Evolutionary conservation across 345 rosid genomes (phyloP).

Genomic region (Gossypium sturtianum): DNA sequence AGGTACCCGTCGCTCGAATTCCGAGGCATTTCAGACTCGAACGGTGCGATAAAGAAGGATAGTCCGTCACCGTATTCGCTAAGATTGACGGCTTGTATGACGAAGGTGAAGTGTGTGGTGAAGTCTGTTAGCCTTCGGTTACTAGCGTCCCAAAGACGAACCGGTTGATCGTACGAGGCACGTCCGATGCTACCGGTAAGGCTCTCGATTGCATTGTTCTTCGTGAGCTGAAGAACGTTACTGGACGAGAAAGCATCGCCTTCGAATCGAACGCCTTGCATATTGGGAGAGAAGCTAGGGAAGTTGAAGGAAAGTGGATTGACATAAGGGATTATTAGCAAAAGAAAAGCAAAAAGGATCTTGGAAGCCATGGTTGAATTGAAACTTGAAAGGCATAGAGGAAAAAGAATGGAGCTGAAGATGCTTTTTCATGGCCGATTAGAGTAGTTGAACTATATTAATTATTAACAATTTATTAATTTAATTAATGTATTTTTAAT

Average conservation of each 20-base stretch:
- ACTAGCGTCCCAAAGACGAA: slow-evolving; percentile 42
- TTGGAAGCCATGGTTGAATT: too few species aligned
- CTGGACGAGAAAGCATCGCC: slow-evolving; percentile 32
- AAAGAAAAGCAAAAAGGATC: slow-evolving; percentile 3
- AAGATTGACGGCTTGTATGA: neutral
- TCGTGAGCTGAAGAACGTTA: slow-evolving; percentile 35
- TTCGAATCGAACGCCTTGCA: slow-evolving; percentile 23
- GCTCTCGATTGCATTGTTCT: slow-evolving; percentile 18
- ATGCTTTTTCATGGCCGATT: neutral
- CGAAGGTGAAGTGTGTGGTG: slow-evolving; percentile 43
- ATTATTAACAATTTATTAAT: too few species aligned
- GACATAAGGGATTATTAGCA: slow-evolving; percentile 17
- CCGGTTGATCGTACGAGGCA: slow-evolving; percentile 31
- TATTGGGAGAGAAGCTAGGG: slow-evolving; percentile 29
- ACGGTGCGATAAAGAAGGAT: slow-evolving; percentile 44
- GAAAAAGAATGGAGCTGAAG: neutral
- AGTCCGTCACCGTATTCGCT: slow-evolving; percentile 37
- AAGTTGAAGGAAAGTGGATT: slow-evolving; percentile 34
- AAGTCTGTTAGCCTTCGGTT: slow-evolving; percentile 39
- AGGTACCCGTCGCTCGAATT: slow-evolving; percentile 42
- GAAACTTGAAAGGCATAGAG: slow-evolving; percentile 6
- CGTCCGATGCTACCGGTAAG: slow-evolving; percentile 40
- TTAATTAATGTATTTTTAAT: neutral
- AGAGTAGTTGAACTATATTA: neutral
- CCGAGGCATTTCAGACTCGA: slow-evolving; percentile 30